phyloP scores from a whole-genome alignment of 1,284 basidiomycete genomes.

The Rhodotorula sp. region DNA sequence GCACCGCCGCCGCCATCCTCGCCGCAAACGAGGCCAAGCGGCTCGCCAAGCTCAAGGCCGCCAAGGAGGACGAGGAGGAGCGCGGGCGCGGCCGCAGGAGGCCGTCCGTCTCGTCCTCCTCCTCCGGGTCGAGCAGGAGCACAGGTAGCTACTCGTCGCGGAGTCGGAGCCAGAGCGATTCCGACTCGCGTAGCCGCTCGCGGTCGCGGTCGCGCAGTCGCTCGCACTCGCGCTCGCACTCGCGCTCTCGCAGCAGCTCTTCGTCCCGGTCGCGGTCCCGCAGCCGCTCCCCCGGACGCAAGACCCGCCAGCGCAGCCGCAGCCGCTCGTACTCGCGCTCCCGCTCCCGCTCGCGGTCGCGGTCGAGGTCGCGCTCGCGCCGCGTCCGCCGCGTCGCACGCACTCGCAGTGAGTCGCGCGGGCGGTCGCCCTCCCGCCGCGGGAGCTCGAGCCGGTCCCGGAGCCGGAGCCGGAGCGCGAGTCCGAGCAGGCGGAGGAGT shows the following conservation, averaged over 20 bases:
- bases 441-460: neutral
- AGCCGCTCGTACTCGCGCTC: too few relatives aligned
- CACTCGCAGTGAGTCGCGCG: neutral
- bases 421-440: neutral
- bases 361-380: slow-evolving; percentile 7
- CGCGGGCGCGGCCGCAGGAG: neutral
- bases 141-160: slow-evolving; percentile 12
- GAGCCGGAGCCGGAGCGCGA: neutral
- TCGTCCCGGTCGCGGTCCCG: slow-evolving; percentile 1
- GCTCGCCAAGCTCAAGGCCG: slow-evolving; percentile 13
- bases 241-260: too few relatives aligned
- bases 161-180: slow-evolving; percentile 6
- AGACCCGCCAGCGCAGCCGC: neutral
- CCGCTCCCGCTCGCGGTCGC: slow-evolving; percentile 1
- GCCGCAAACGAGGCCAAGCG: slow-evolving; percentile 41
- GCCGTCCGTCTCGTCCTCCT: slow-evolving; percentile 2
- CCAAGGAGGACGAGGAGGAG: neutral
- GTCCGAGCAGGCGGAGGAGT: neutral
- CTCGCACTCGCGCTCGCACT: slow-evolving; percentile 9
- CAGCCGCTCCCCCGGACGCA: neutral
- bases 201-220: neutral
- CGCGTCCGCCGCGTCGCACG: neutral
- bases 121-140: slow-evolving; percentile 11
- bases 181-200: neutral
- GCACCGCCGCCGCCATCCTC: slow-evolving; percentile 39